A percentile compares a stretch with the other conserved stretches of the same genome.
Conservation (phyloP, 2,329 filamentous ascomycete genomes). For the Botrytis fabae region DNA sequence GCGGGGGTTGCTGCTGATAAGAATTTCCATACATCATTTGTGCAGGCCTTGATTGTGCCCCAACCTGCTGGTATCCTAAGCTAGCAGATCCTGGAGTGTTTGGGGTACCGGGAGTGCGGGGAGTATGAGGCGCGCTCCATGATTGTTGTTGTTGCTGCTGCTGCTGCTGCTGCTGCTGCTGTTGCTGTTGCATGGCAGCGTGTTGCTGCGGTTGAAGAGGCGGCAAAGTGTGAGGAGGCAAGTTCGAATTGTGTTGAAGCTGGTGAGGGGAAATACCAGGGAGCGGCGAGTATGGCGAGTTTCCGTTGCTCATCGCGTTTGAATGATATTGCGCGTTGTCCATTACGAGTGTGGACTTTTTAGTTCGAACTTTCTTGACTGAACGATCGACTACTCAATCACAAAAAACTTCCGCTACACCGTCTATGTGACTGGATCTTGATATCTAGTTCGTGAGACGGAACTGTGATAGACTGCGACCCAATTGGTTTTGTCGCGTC, state of each 20-base stretch:
- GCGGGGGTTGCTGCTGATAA: constrained; percentile 31
- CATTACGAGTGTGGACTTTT: constrained; percentile 29
- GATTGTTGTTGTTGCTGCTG: constrained; percentile 44
- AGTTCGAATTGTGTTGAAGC: constrained; percentile 44
- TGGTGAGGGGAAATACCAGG: constrained; percentile 42
- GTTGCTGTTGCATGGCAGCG: constrained; percentile 49
- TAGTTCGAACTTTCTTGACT: constrained; percentile 10
- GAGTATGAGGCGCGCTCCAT: constrained; percentile 54
- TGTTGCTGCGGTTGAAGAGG: constrained; percentile 53
- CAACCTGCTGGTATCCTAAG: constrained; percentile 59
- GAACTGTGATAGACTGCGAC: constrained; percentile 2
- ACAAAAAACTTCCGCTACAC: constrained; percentile 7
- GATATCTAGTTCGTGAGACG: neutral
- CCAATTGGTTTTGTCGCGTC: constrained; percentile 15
- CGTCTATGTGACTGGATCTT: neutral
- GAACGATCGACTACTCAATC: constrained; percentile 14
- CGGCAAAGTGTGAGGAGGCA: constrained; percentile 56
- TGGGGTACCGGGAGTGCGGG: constrained; percentile 62
- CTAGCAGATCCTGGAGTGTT: constrained; percentile 59
- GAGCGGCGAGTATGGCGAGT: constrained; percentile 36
- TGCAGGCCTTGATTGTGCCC: constrained; percentile 38
- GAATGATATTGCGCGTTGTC: constrained; percentile 38
- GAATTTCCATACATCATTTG: constrained; percentile 37
- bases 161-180: constrained; percentile 1
- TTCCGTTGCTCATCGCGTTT: constrained; percentile 37